Evolutionary conservation across 768 basidiomycete genomes (phyloP), one percentile per base, ranked within the genome.

Genomic region (Dioszegia aurantiaca): DNA sequence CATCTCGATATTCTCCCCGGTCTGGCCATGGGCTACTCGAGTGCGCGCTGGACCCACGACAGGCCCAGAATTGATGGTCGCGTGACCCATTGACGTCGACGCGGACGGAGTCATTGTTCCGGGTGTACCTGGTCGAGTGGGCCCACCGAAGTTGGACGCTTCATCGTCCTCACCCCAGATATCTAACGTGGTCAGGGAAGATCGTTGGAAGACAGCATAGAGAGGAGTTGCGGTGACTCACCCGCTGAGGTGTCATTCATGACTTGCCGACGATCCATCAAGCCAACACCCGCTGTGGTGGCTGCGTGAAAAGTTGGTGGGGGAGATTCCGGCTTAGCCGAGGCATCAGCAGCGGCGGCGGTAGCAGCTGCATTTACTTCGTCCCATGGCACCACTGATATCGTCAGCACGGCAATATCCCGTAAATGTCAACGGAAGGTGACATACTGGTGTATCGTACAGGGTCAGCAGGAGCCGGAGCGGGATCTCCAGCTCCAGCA

Each of bases 371-470:
- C 75, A 21, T 68, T 66, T 39, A 85, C 80, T 62, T 84, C 74
- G 4, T 86, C 83, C 81, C 84, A 92, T 3, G 90, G 89, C 0
- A 90, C 82, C 62, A 85, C 64, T 69, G 14, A 1, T 16, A 6
- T 33, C 8, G 37, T 53, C 36, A 53, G 51, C 51, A n/a, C n/a
- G n/a, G n/a, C 17, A 9, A 6, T 12, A 4, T 6, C 12, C 27
- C 17, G 6, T 1, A 43, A 43, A 23, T 28, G 17, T 21, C n/a
- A 31, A 8, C n/a, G 3, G 26, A 59, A 33, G 33, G 0, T 43
- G 28, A 58, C 68, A 56, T 45, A 71, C 69, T 64, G 16, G 87
- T 88, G 74, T 87, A 87, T 19, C 81, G 80, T 8, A 79, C 76
- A 14, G 86, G 83, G 2, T 77, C 78, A 33, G 86, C 77, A n/a